Evolutionary conservation across 2,329 filamentous ascomycete species (phyloP).

Genomic region (Colletotrichum trifolii): DNA sequence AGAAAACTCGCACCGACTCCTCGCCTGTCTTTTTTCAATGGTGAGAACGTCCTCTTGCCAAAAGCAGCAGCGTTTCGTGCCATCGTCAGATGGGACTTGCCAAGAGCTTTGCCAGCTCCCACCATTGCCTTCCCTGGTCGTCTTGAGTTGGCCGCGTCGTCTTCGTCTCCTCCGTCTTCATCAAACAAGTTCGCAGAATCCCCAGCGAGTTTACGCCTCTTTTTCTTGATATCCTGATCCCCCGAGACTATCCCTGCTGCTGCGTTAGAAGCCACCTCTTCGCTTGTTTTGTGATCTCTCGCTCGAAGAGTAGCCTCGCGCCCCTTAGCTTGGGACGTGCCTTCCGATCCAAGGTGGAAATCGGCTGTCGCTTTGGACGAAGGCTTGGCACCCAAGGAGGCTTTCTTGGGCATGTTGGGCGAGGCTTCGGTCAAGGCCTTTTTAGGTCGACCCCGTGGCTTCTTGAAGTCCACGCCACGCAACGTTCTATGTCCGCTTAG

Average conservation of each 20-base stretch:
- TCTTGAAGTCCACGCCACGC: constrained; percentile 39
- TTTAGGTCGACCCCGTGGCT: constrained; percentile 59
- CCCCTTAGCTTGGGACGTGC: constrained; percentile 42
- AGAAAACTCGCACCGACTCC: constrained; percentile 72
- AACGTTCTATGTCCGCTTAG: background rate
- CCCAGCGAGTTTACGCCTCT: constrained; percentile 79
- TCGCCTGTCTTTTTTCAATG: constrained; percentile 76
- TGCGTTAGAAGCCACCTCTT: constrained; percentile 32
- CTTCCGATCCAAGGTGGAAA: constrained; percentile 48
- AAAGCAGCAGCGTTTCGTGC: constrained; percentile 57
- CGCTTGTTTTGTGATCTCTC: constrained; percentile 40
- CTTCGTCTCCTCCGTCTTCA: constrained; percentile 63
- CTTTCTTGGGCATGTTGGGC: constrained; percentile 52
- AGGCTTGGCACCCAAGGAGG: too few relatives aligned
- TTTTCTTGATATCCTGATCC: constrained; percentile 63
- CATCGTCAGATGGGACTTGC: constrained; percentile 52
- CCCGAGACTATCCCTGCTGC: constrained; percentile 45
- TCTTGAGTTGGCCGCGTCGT: constrained; percentile 38
- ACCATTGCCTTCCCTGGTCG: constrained; percentile 48
- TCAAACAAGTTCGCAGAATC: constrained; percentile 75
- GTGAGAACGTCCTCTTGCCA: constrained; percentile 70
- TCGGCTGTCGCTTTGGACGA: too few relatives aligned
- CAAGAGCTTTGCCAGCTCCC: constrained; percentile 36
- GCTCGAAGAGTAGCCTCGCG: constrained; percentile 45
- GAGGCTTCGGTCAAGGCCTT: constrained; percentile 59